phyloP scores from a whole-genome alignment of 148 eudicot species.

The Diospyros lotus region DNA sequence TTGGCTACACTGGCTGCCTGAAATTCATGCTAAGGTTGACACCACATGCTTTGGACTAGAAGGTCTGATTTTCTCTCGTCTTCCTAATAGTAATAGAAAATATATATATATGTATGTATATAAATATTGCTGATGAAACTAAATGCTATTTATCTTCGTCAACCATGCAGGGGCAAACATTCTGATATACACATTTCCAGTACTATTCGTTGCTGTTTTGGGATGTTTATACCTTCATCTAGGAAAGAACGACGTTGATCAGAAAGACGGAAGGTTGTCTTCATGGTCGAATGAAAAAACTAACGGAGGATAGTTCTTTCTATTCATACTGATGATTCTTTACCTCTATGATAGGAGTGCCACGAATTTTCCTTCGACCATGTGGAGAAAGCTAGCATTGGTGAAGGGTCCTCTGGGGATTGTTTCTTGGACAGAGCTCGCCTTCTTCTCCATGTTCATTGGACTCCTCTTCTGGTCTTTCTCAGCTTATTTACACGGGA shows the following conservation, averaged over 20 bases:
- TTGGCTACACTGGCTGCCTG: constrained; percentile 48
- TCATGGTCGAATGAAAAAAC: not conserved
- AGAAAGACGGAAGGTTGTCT: constrained; percentile 28
- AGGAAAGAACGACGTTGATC: constrained; percentile 22
- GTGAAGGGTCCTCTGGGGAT: constrained; percentile 62
- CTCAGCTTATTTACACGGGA: constrained; percentile 37
- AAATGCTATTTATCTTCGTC: not conserved
- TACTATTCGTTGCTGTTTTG: constrained; percentile 48
- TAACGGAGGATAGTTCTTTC: not conserved
- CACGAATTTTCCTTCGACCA: constrained; percentile 8
- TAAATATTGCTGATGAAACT: no score
- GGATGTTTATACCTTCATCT: constrained; percentile 62
- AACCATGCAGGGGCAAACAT: constrained; percentile 41
- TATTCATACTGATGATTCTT: not conserved
- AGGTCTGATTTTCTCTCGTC: constrained; percentile 32
- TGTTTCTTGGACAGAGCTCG: constrained; percentile 58
- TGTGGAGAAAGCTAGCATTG: constrained; percentile 46
- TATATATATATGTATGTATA: no score
- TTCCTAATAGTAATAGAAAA: no score
- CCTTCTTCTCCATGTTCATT: constrained; percentile 48
- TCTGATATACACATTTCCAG: constrained; percentile 49
- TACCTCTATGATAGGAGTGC: constrained; percentile 10
- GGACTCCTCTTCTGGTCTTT: constrained; percentile 63
- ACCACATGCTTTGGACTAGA: constrained; percentile 57
- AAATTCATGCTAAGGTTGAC: constrained; percentile 20